Base-by-base conservation (phyloP, 176 grass and related monocot genomes). In the Oryza meyeriana region DNA sequence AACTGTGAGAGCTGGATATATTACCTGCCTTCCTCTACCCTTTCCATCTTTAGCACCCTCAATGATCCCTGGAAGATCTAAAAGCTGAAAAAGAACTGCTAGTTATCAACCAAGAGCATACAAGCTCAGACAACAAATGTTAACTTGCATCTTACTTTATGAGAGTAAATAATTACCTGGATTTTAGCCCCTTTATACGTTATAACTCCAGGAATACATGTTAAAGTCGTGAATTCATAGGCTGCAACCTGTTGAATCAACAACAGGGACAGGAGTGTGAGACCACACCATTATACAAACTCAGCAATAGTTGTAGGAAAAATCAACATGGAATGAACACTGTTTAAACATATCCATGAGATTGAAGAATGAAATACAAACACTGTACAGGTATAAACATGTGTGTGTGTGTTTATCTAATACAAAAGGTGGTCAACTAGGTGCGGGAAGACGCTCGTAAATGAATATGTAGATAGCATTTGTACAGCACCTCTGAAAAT, bases 21-120 rank as follows among this genome's bases (percentile, higher is more conserved):
- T 61, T 90, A 99, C 96, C 96, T 99, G 96, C 84, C 96, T 99
- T 61, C 96, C 96, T 99, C 96, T 91, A 78, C 96, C 96, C 81
- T 99, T 99, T 75, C 96, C 96, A 87, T 99, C 96, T 86, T 99
- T 99, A 77, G 96, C 96, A 83, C 96, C 96, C 90, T 99, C 96
- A 81, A 99, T 99, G 50, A 99, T 99, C 34, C 96, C 96, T 42
- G 96, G 96, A 50, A 99, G 84, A 93, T 99, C 96, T 47, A 99
- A 85, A 77, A 99, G 84, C 96, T 99, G 77, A 81, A 83, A 30
- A 66, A 71, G 12, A 78, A 72, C 57, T 25, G 48, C 5, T 6
- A 38, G 33, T 80, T 59, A 58, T 24, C 33, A 31, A 68, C 69
- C 62, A 81, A 79, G 16, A 79, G 58, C 25, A 74, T 47, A 64